phyloP scores from a whole-genome alignment of 805 yeast genomes.

The Alloascoidea hylecoeti region DNA sequence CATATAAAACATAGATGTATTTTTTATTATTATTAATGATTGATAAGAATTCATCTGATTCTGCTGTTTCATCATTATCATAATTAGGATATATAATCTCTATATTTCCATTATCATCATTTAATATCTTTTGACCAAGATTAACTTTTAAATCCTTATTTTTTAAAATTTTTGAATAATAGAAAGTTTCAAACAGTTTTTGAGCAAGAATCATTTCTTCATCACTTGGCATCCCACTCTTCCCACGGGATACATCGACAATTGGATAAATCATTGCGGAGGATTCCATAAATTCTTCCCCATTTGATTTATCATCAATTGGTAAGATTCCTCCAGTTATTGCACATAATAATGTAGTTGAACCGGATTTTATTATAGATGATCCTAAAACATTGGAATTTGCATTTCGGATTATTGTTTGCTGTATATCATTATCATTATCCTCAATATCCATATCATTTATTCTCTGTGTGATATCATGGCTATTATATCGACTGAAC shows the following conservation, averaged over 20 bases:
- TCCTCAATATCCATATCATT: conserved; percentile 2
- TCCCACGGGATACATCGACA: conserved; percentile 64
- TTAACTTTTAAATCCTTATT: conserved; percentile 40
- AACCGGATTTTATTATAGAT: conserved; percentile 53
- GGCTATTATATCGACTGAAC: conserved; percentile 6
- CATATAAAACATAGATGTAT: conserved; percentile 46
- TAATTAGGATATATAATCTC: conserved; percentile 34
- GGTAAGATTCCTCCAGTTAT: conserved; percentile 58
- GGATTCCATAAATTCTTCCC: conserved; percentile 17
- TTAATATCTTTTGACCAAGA: conserved; percentile 33
- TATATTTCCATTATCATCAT: conserved; percentile 26
- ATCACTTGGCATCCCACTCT: conserved; percentile 68
- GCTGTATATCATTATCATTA: conserved; percentile 7
- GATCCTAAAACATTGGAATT: conserved; percentile 40
- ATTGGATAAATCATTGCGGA: conserved; percentile 48
- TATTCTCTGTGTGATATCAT: conserved; percentile 20
- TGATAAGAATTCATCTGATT: conserved; percentile 8
- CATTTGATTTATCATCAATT: conserved; percentile 27
- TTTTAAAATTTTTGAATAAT: conserved; percentile 39
- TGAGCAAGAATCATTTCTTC: conserved; percentile 75
- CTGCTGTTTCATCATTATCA: conserved; percentile 16
- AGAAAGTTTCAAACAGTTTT: conserved; percentile 41
- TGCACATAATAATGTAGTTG: conserved; percentile 60
- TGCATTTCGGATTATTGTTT: conserved; percentile 8
- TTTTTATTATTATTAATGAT: conserved; percentile 21